These are phyloP conservation scores for Fusarium tjaetaba DNA, from an alignment of 2,329 filamentous ascomycete species.

Conservation along the genomic window DNA sequence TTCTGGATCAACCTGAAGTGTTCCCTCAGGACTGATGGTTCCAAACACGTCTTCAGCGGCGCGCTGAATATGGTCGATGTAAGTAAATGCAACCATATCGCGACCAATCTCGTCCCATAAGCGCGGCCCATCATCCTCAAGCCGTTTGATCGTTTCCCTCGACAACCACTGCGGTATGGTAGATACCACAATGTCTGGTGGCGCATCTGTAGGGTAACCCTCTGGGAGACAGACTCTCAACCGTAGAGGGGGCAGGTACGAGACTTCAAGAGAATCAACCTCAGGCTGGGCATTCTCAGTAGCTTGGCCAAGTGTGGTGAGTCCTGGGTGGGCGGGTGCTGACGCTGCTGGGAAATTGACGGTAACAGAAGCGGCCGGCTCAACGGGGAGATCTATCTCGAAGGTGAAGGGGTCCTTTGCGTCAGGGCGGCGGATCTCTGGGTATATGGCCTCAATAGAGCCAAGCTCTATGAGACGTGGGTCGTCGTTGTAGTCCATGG, in stretches of 20 bases:
- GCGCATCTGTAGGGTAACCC: conserved; percentile 64
- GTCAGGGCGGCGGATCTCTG: conserved; percentile 65
- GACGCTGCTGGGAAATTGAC: conserved; percentile 65
- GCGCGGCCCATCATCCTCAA: conserved; percentile 61
- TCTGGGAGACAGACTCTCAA: conserved; percentile 65
- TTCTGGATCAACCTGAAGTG: conserved; percentile 62
- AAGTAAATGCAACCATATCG: conserved; percentile 68
- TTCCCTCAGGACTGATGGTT: conserved; percentile 59
- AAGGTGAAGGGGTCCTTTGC: conserved; percentile 58
- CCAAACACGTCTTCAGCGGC: conserved; percentile 70
- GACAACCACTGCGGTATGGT: conserved; percentile 69
- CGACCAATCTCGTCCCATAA: conserved; percentile 72
- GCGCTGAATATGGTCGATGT: conserved; percentile 71
- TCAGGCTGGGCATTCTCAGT: conserved; percentile 32
- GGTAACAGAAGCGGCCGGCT: conserved; percentile 63
- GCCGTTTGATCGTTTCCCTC: conserved; percentile 54
- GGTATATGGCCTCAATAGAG: conserved; percentile 71
- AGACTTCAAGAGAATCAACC: conserved; percentile 60
- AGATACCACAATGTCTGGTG: conserved; percentile 62
- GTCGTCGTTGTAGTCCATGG: conserved; percentile 58
- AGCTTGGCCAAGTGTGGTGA: conserved; percentile 10
- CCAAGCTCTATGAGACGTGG: conserved; percentile 67
- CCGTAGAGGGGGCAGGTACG: conserved; percentile 67
- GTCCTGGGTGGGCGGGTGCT: conserved; percentile 23
- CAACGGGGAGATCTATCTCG: conserved; percentile 67